Percentiles rank a stretch among this genome's conserved stretches.
These are phyloP conservation scores for Leucaena leucocephala DNA, from an alignment of 306 rosid species.

Conservation along the genomic window DNA sequence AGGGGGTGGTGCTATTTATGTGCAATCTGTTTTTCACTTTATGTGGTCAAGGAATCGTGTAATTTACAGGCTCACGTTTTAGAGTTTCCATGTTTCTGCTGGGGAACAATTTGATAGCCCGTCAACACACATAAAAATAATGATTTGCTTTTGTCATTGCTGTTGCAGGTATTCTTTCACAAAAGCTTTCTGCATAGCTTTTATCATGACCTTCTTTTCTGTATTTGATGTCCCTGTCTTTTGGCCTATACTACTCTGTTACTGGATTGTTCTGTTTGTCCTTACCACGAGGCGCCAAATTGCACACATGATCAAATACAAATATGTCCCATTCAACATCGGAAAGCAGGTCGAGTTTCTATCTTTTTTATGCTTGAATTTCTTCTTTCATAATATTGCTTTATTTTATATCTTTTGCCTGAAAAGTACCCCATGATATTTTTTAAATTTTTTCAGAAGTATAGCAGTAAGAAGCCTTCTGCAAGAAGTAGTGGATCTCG, in stretches of 20 bases:
- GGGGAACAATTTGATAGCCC: not conserved
- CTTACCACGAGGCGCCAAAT: constrained; percentile 74
- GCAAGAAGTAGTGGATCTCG: constrained; percentile 50
- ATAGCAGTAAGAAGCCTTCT: constrained; percentile 50
- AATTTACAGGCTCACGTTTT: not conserved
- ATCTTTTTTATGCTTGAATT: not conserved
- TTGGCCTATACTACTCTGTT: constrained; percentile 73
- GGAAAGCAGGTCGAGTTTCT: constrained; percentile 62
- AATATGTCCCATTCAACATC: constrained; percentile 56
- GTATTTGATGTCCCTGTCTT: constrained; percentile 70
- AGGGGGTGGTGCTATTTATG: constrained; percentile 5
- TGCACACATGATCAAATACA: constrained; percentile 70
- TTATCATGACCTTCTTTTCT: constrained; percentile 72
- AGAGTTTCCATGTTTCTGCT: not conserved
- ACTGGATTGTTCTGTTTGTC: constrained; percentile 70
- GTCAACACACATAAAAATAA: not conserved
- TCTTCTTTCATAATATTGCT: not conserved
- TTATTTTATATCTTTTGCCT: not conserved
- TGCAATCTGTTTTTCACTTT: not conserved
- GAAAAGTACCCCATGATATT: not conserved
- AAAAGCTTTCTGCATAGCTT: constrained; percentile 65
- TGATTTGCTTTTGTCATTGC: not conserved
- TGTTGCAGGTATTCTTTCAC: constrained; percentile 66
- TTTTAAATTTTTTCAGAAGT: constrained; percentile 43
- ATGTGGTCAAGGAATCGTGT: not conserved